Base-by-base conservation (phyloP, 257 asterid genomes). In the Catharanthus roseus region DNA sequence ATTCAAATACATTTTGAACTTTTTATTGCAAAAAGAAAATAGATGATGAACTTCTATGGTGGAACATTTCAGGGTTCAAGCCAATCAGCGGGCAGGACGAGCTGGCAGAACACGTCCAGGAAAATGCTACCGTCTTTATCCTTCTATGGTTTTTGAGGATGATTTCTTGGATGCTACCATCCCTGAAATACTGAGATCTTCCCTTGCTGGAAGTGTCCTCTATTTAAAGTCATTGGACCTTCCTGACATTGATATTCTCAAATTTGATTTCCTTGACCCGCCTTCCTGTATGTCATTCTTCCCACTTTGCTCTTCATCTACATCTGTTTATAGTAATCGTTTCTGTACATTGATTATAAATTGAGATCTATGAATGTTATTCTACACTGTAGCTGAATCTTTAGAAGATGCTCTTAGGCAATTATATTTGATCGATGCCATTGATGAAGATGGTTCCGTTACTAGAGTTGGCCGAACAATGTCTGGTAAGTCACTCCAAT, bases 31-130 rank as follows among this genome's bases (percentile, higher is more conserved):
- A 63, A 33, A 15, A 7, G 21, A 47, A 47, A 19, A 21, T 18
- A 66, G 58, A 69, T 44, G 66, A 54, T 64, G 57, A 13, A 18
- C 28, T 54, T 69, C 24, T 51, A 65, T 39, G 19, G 16, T 69
- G 45, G 63, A 49, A 28, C 74, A 58, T 67, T 75, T 68, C 78
- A 90, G 98, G 85, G 99, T 93, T 80, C 99, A 93, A 89, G 96
- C 99, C 74, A 88, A 86, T 78, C 97, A 93, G 75, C 97, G 97
- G 39, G 96, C 96, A 57, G 99, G 97, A 62, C 85, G 99, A 73
- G 99, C 99, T 74, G 99, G 99, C 81, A 87, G 99, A 81, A 93
- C 99, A 67, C 91, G 95, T 49, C 96, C 97, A 62, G 97, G 99
- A 68, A 93, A 83, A 70, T 93, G 99, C 82, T 85, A 87, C 68